phyloP scores from a whole-genome alignment of 2,329 filamentous ascomycete species.

The Plenodomus lindquistii region DNA sequence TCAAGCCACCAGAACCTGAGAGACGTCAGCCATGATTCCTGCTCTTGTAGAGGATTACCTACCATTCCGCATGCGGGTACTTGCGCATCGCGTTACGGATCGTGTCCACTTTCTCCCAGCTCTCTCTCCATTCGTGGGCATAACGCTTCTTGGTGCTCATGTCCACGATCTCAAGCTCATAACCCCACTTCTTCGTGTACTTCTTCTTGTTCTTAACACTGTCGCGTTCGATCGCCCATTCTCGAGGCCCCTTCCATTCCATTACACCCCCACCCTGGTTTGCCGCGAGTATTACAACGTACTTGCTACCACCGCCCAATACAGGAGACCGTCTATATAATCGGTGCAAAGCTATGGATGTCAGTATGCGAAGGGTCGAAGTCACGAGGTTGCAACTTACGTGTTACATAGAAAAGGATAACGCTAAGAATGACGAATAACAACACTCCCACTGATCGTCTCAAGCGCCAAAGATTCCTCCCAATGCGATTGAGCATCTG shows the following conservation, averaged over 20 bases:
- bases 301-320: constrained; percentile 86
- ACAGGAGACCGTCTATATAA: constrained; percentile 71
- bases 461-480: constrained; percentile 66
- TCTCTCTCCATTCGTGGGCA: constrained; percentile 97
- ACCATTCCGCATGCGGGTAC: constrained; percentile 97
- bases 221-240: constrained; percentile 98
- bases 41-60: constrained; percentile 42
- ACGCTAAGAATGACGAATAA: constrained; percentile 64
- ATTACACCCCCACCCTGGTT: constrained; percentile 97
- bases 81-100: constrained; percentile 87
- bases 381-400: constrained; percentile 61
- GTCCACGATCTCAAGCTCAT: constrained; percentile 93
- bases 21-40: constrained; percentile 29
- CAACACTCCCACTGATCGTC: constrained; percentile 64
- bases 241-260: constrained; percentile 96
- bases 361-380: constrained; percentile 7
- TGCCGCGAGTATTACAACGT: constrained; percentile 88
- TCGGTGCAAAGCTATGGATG: constrained; percentile 57
- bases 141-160: constrained; percentile 99
- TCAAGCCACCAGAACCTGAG: constrained; percentile 99
- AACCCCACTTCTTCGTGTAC: constrained; percentile 87
- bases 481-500: constrained; percentile 45
- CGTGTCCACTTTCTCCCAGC: constrained; percentile 98
- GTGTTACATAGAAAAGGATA: constrained; percentile 70
- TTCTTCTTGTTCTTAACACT: constrained; percentile 93